Evolutionary conservation across 768 basidiomycete species (phyloP).

Genomic region (Pulveroboletus ravenelii): DNA sequence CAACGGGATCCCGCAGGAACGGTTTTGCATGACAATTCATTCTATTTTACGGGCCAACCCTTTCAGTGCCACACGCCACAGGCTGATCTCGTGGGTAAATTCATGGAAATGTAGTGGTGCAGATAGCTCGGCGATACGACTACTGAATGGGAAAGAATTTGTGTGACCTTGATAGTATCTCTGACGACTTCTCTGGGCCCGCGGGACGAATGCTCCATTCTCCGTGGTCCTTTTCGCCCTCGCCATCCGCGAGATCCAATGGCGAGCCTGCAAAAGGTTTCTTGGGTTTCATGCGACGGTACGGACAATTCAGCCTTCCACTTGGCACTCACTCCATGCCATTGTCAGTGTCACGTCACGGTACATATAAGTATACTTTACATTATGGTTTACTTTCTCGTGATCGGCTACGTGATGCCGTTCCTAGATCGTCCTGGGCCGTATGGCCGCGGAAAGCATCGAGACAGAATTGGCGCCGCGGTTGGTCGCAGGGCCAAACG

Average conservation of each 20-base stretch:
- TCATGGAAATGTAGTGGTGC: constrained; percentile 11
- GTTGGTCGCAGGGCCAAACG: not conserved
- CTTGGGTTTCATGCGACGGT: constrained; percentile 7
- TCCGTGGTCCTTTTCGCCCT: constrained; percentile 1
- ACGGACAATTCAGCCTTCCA: constrained; percentile 5
- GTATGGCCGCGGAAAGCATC: constrained; percentile 25
- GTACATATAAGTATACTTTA: constrained; percentile 18
- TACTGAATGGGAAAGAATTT: constrained; percentile 2
- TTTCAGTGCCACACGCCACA: constrained; percentile 1
- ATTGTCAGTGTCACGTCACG: constrained; percentile 19
- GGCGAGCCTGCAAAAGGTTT: not conserved
- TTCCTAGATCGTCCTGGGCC: constrained; percentile 29
- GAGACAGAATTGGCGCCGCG: constrained; percentile 6
- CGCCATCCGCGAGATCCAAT: not conserved
- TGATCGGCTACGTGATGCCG: constrained; percentile 19
- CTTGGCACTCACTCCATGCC: constrained; percentile 5
- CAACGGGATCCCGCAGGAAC: not conserved
- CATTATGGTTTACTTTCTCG: constrained; percentile 18
- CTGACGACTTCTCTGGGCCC: not conserved
- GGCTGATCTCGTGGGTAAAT: constrained; percentile 21
- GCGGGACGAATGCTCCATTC: not conserved
- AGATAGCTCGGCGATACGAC: constrained; percentile 20
- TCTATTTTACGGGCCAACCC: not conserved
- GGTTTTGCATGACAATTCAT: not conserved
- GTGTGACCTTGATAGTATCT: not conserved